A percentile compares a stretch with the other conserved stretches of the same genome.
phyloP scores from a whole-genome alignment of 139 green algal species.

The Chlorella sp. region DNA sequence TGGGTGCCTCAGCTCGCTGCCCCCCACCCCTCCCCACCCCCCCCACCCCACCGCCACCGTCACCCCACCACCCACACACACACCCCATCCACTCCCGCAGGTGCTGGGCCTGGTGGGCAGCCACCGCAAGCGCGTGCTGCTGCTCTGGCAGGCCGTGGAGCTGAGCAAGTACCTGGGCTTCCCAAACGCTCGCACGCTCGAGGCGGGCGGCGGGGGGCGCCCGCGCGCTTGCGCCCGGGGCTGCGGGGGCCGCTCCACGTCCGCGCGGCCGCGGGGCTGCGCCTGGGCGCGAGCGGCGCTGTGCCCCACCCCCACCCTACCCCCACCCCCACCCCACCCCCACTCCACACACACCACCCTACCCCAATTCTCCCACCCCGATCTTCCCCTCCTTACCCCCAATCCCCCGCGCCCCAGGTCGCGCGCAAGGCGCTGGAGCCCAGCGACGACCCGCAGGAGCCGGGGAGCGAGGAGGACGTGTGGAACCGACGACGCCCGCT shows the following conservation, averaged over 20 bases:
- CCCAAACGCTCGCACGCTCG: constrained; percentile 45
- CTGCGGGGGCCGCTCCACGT: no score
- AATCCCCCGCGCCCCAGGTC: no score
- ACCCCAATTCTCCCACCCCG: neutral
- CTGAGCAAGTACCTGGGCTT: constrained; percentile 49
- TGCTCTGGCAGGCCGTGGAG: constrained; percentile 77
- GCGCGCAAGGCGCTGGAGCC: constrained; percentile 58
- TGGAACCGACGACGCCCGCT: constrained; percentile 34
- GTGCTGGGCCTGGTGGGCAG: constrained; percentile 62
- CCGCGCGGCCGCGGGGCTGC: no score
- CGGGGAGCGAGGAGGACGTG: constrained; percentile 6
- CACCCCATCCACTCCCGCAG: no score
- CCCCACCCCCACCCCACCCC: no score
- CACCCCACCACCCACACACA: no score
- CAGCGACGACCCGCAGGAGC: constrained; percentile 40
- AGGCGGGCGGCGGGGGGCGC: constrained; percentile 36
- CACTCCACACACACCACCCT: no score
- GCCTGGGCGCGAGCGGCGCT: neutral
- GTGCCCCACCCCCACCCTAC: no score
- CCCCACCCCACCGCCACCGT: no score
- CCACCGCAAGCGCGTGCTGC: constrained; percentile 64
- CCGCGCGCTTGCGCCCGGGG: no score
- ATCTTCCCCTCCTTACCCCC: neutral
- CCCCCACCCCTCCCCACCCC: no score
- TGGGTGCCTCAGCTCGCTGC: no score